phyloP scores from a whole-genome alignment of 352 stramenopile genomes.

The Thalassiosira sp. region DNA sequence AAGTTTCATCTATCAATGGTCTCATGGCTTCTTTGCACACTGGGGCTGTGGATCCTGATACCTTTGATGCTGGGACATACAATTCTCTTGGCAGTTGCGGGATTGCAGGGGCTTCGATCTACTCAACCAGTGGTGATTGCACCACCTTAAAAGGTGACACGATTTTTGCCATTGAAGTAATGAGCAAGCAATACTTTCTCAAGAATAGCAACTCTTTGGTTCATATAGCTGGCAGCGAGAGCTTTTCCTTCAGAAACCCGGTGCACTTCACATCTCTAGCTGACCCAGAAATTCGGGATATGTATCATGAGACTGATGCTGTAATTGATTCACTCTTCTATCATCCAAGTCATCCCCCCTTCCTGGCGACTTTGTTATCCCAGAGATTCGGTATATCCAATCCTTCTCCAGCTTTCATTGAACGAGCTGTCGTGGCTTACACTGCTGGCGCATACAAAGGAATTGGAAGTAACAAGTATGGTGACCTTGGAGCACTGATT shows the following conservation, averaged over 20 bases:
- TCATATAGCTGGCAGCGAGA: constrained; percentile 14
- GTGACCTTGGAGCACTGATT: constrained; percentile 63
- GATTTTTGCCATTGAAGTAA: constrained; percentile 27
- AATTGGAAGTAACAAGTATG: constrained; percentile 49
- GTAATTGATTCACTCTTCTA: constrained; percentile 59
- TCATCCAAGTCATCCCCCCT: constrained; percentile 59
- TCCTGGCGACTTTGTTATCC: constrained; percentile 50
- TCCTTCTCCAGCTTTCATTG: constrained; percentile 62
- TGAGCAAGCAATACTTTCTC: constrained; percentile 29
- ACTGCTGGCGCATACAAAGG: constrained; percentile 34
- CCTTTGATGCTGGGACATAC: constrained; percentile 12
- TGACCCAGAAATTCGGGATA: constrained; percentile 53
- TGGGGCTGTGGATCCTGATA: constrained; percentile 17
- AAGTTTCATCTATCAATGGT: constrained; percentile 14
- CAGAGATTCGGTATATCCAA: constrained; percentile 70
- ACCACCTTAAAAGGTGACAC: constrained; percentile 7
- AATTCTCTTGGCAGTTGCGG: constrained; percentile 9
- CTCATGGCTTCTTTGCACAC: neutral
- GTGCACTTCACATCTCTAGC: constrained; percentile 56
- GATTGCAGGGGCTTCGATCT: constrained; percentile 27
- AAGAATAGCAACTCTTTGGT: constrained; percentile 56
- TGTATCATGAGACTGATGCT: constrained; percentile 63
- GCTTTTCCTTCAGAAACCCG: constrained; percentile 69
- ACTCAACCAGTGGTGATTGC: constrained; percentile 21
- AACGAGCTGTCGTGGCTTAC: constrained; percentile 52